Percentiles rank a stretch among this genome's conserved stretches.
These are phyloP conservation scores for Fusarium globosum DNA, from an alignment of 2,329 filamentous ascomycete genomes.

Conservation along the genomic window DNA sequence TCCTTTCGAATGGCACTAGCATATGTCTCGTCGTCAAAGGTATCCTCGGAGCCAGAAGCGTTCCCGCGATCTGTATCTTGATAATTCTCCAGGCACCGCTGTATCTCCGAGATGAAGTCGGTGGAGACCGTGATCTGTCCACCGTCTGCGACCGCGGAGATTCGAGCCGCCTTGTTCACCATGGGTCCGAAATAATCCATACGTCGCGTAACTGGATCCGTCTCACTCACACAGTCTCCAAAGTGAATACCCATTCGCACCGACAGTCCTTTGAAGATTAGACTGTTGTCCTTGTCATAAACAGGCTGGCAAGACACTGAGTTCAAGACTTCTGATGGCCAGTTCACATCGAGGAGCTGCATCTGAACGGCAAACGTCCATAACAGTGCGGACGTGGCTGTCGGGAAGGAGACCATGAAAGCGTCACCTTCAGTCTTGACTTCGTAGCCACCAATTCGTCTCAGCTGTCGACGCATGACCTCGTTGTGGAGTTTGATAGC, in stretches of 20 bases:
- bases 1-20: conserved; percentile 87
- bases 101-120: conserved; percentile 96
- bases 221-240: conserved; percentile 93
- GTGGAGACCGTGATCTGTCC: conserved; percentile 97
- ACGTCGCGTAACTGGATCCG: conserved; percentile 93
- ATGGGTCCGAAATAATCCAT: conserved; percentile 99
- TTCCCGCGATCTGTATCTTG: conserved; percentile 82
- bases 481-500: conserved; percentile 98
- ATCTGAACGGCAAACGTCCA: conserved; percentile 98
- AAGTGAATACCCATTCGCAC: conserved; percentile 98
- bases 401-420: conserved; percentile 99
- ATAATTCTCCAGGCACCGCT: conserved; percentile 88
- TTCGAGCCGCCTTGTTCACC: conserved; percentile 96
- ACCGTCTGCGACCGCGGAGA: conserved; percentile 93
- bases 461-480: conserved; percentile 91
- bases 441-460: conserved; percentile 95
- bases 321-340: conserved; percentile 92
- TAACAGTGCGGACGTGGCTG: conserved; percentile 90
- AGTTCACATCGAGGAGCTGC: conserved; percentile 86
- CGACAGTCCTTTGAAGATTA: conserved; percentile 94
- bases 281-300: conserved; percentile 82
- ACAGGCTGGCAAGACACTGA: conserved; percentile 86
- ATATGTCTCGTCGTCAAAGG: conserved; percentile 77
- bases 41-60: conserved; percentile 74
- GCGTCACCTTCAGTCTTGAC: conserved; percentile 99